phyloP scores from a whole-genome alignment of 2,329 filamentous ascomycete species.

The Trichophyton schoenleinii region DNA sequence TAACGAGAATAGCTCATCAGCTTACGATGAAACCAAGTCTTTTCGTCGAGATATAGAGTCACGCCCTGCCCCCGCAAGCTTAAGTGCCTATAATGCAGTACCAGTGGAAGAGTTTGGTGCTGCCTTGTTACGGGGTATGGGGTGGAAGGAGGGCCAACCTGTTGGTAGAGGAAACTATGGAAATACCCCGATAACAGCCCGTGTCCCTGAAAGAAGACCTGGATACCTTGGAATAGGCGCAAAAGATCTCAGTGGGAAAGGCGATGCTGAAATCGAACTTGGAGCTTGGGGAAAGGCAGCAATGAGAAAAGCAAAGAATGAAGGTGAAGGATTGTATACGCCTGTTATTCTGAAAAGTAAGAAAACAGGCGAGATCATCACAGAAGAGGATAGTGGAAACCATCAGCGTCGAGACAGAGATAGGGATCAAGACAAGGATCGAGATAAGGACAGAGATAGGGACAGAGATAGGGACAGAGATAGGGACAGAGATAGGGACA shows the following conservation, averaged over 20 bases:
- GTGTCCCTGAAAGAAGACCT: constrained; percentile 56
- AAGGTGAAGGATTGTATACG: constrained; percentile 42
- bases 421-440: constrained; percentile 15
- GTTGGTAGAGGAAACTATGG: constrained; percentile 45
- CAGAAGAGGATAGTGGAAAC: constrained; percentile 38
- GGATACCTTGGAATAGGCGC: constrained; percentile 81
- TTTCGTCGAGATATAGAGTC: constrained; percentile 57
- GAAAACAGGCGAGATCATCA: constrained; percentile 49
- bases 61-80: constrained; percentile 61
- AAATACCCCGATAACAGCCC: constrained; percentile 43
- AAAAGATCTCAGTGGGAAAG: constrained; percentile 53
- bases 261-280: constrained; percentile 52
- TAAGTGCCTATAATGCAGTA: constrained; percentile 76
- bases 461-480: neutral
- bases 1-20: constrained; percentile 16
- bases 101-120: constrained; percentile 93
- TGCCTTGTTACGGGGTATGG: constrained; percentile 82
- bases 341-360: constrained; percentile 51
- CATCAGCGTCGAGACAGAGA: constrained; percentile 6
- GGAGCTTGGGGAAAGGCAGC: constrained; percentile 64
- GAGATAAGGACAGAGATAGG: constrained; percentile 4
- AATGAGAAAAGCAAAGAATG: constrained; percentile 40
- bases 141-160: constrained; percentile 64
- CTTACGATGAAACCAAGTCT: constrained; percentile 41
- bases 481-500: too few species aligned